Evolutionary conservation across 106 monocot species (phyloP).

Genomic region (Cymbidium sinense): DNA sequence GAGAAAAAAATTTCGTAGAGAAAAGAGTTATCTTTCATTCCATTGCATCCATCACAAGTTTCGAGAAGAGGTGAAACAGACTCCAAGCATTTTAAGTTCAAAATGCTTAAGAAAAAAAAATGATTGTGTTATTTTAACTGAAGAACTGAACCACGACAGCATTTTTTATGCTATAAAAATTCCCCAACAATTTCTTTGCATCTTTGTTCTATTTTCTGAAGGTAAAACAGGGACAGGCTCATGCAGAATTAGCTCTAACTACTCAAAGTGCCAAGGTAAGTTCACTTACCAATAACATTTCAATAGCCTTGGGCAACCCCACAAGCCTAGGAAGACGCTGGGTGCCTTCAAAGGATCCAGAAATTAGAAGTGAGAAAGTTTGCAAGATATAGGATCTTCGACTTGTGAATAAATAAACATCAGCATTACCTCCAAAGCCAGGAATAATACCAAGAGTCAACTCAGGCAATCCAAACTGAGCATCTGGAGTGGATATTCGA

Average conservation of each 20-base stretch:
- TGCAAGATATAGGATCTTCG: neutral
- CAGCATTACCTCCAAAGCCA: slow-evolving; percentile 71
- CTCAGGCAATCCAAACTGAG: slow-evolving; percentile 82
- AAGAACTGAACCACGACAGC: neutral
- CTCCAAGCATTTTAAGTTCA: neutral
- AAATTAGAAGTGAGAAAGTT: neutral
- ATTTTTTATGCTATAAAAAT: neutral
- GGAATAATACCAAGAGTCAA: slow-evolving; percentile 88
- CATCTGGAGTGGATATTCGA: slow-evolving; percentile 69
- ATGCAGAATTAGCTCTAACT: neutral
- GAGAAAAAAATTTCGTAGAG: neutral
- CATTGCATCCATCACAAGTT: no score
- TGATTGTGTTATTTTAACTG: neutral
- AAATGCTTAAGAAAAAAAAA: neutral
- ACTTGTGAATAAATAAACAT: neutral
- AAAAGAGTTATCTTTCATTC: neutral
- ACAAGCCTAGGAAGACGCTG: slow-evolving; percentile 90
- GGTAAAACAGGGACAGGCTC: neutral
- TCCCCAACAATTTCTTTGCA: slow-evolving; percentile 1
- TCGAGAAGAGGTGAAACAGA: neutral
- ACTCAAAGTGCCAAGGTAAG: neutral
- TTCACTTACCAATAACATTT: slow-evolving; percentile 76
- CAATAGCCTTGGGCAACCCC: slow-evolving; percentile 67
- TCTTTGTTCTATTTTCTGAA: neutral
- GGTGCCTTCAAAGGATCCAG: slow-evolving; percentile 41